Evolutionary conservation across 2,329 filamentous ascomycete species (phyloP).

Genomic region (Fonsecaea multimorphosa): DNA sequence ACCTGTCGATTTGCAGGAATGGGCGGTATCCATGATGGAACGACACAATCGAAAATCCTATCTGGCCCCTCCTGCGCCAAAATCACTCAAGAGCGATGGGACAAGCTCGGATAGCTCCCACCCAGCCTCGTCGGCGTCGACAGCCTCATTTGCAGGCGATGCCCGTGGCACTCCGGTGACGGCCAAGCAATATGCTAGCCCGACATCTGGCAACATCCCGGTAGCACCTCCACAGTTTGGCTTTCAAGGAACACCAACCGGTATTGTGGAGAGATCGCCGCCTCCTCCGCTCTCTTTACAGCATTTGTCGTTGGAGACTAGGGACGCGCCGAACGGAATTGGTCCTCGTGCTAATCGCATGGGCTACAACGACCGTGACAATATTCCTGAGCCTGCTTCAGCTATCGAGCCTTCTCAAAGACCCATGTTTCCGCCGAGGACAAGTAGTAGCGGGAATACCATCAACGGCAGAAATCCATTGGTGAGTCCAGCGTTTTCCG

Average conservation of each 20-base stretch:
- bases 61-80: slow-evolving; percentile 79
- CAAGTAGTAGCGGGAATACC: slow-evolving; percentile 42
- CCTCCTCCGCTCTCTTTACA: slow-evolving; percentile 50
- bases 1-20: slow-evolving; percentile 89
- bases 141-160: slow-evolving; percentile 49
- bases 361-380: slow-evolving; percentile 34
- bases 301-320: slow-evolving; percentile 52
- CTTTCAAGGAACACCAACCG: slow-evolving; percentile 39
- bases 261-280: slow-evolving; percentile 42
- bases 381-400: slow-evolving; percentile 46
- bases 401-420: slow-evolving; percentile 48
- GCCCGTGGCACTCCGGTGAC: slow-evolving; percentile 35
- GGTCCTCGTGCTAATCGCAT: slow-evolving; percentile 36
- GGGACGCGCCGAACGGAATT: slow-evolving; percentile 44
- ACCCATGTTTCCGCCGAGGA: slow-evolving; percentile 48
- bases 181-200: slow-evolving; percentile 56
- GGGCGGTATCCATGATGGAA: slow-evolving; percentile 94
- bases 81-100: slow-evolving; percentile 70
- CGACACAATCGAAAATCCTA: slow-evolving; percentile 95
- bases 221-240: slow-evolving; percentile 55
- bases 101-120: slow-evolving; percentile 42
- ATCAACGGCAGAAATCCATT: slow-evolving; percentile 40
- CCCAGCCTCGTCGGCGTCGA: slow-evolving; percentile 37
- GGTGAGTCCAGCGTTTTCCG: slow-evolving; percentile 66
- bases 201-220: slow-evolving; percentile 75